Conservation (phyloP, 1,284 basidiomycete genomes). For the Ceratobasidium sp. region DNA sequence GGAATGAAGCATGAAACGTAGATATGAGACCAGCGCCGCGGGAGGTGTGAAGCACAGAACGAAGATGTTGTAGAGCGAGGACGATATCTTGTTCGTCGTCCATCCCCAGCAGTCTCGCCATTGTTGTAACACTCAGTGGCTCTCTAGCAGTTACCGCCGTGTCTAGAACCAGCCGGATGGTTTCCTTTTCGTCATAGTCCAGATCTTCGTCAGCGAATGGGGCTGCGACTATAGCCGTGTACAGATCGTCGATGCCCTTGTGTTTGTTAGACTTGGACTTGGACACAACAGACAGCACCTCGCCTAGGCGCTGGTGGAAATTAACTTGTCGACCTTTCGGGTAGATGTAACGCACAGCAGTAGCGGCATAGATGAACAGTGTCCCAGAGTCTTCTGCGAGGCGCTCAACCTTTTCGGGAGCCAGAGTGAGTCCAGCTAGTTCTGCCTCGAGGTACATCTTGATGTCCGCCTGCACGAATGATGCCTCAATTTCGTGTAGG, state of each 20-base stretch:
- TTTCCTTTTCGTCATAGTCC: background rate
- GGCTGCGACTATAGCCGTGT: background rate
- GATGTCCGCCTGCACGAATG: constrained; percentile 41
- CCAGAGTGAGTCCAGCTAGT: background rate
- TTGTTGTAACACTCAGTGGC: constrained; percentile 11
- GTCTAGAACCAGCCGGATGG: constrained; percentile 8
- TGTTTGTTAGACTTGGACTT: background rate
- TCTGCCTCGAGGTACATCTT: constrained; percentile 23
- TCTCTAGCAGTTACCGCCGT: constrained; percentile 34
- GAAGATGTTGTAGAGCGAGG: constrained; percentile 13
- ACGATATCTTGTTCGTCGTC: background rate
- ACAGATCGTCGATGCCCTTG: background rate
- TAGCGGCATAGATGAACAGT: constrained; percentile 47
- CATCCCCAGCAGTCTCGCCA: constrained; percentile 14
- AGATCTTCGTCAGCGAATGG: background rate
- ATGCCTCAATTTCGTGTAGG: constrained; percentile 45
- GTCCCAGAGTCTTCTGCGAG: constrained; percentile 29
- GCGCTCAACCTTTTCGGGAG: constrained; percentile 18
- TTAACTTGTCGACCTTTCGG: background rate
- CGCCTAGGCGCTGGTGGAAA: constrained; percentile 7
- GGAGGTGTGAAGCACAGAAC: constrained; percentile 35
- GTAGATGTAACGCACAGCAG: constrained; percentile 29
- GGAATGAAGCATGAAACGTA: constrained; percentile 35
- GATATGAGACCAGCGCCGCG: constrained; percentile 3
- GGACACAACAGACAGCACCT: background rate